Percentiles rank a stretch among this genome's conserved stretches.
phyloP scores from a whole-genome alignment of 208 protist genomes.

The Porcisia deanei region DNA sequence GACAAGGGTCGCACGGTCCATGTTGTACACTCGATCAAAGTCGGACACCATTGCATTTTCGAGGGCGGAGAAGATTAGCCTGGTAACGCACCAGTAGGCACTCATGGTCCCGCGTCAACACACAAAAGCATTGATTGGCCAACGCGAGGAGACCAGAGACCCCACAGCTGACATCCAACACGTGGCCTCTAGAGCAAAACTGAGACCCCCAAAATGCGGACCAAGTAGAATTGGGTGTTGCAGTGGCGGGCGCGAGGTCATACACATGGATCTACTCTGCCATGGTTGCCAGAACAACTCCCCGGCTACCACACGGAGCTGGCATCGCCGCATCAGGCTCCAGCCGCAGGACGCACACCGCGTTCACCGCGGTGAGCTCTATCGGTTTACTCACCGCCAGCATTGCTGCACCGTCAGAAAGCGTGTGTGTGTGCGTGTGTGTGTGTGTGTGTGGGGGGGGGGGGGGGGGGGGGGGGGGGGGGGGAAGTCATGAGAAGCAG shows the following conservation, averaged over 20 bases:
- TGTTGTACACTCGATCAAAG: conserved; percentile 7
- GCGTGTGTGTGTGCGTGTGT: not conserved
- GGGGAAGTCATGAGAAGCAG: not conserved
- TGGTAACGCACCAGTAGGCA: conserved; percentile 76
- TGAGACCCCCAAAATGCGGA: not conserved
- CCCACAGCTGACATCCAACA: conserved; percentile 50
- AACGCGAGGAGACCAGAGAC: conserved; percentile 50
- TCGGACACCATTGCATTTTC: not conserved
- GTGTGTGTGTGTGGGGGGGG: not conserved
- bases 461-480: not conserved
- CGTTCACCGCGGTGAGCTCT: conserved; percentile 20
- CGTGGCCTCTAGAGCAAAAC: conserved; percentile 31
- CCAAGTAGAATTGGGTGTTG: not conserved
- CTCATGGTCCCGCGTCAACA: conserved; percentile 62
- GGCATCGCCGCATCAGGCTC: conserved; percentile 9
- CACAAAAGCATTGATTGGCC: conserved; percentile 69
- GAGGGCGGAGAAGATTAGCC: conserved; percentile 32
- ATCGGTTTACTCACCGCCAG: conserved; percentile 29
- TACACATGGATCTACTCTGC: conserved; percentile 37
- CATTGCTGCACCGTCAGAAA: conserved; percentile 10
- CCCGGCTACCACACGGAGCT: not conserved
- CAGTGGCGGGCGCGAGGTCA: conserved; percentile 12
- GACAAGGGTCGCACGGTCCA: conserved; percentile 13
- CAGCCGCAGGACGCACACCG: conserved; percentile 31
- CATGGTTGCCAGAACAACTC: conserved; percentile 34